Evolutionary conservation across 371 early-diverging fungal species (phyloP), one percentile per base, ranked within the genome.

Genomic region (Conidiobolus incongruus): DNA sequence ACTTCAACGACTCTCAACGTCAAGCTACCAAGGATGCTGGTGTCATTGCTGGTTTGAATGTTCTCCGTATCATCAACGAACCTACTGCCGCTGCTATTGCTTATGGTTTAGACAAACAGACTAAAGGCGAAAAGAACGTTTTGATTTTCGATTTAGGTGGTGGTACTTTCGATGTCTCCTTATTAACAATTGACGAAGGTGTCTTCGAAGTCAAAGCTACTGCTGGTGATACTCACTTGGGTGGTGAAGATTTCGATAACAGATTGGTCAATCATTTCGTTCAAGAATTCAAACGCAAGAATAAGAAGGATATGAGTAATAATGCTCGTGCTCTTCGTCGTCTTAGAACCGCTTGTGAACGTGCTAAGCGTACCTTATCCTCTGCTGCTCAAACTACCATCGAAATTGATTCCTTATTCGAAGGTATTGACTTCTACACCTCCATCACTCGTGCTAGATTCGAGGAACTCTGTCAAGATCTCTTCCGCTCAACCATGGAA

Each of bases 71-170:
- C 57, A 79, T 90, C 56, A 81, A 80, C 67, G 93, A 93, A 62
- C 93, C 93, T 42, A 87, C 87, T 45, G 90, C 93, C 45, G 93
- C 93, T 48, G 84, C 94, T 49, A 81, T 88, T 52, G 88, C 90
- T 38, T 88, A 89, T 66, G 89, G 84, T 50, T 61, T 84, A 40
- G 80, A 81, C 64, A 72, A 65, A 26, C 31, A 43, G 43, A 54
- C 56, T 35, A 60, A 48, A 36, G 66, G 66, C 20, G 85, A 84
- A 50, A 65, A 69, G 56, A 80, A 68, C 47, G 66, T 83, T 21
- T 70, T 89, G 40, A 84, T 94, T 36, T 89, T 77, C 54, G 95
- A 94, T 66, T 65, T 90, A 50, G 94, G 94, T 60, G 95, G 95
- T 66, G 95, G 91, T 66, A 90, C 91, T 35, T 81, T 89, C 58